Base-by-base conservation (phyloP, 805 yeast species). In the Saccharomycopsis guyanensis region DNA sequence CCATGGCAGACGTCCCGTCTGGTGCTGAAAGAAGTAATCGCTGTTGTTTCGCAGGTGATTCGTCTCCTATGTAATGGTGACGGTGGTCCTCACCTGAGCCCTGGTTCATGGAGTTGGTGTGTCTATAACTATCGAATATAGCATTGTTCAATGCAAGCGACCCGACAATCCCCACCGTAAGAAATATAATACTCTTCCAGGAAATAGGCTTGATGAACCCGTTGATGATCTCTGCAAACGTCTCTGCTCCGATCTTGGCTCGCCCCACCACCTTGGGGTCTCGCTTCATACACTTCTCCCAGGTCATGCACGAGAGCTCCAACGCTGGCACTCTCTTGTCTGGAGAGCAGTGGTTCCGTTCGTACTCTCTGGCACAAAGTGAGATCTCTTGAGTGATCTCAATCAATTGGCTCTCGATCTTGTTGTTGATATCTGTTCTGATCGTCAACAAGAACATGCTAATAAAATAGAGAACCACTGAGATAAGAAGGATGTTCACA, bases 251-350 rank as follows among this genome's bases (percentile, higher is more conserved):
- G 46, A 87, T 72, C 50, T 71, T 72, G 1, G 91, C 84, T 41
- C 78, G 72, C 3, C 86, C 89, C 10, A 80, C 71, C 1, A 62
- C 63, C 3, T 74, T 72, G 7, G 95, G 89, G 52, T 86, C 91
- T 41, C 80, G 66, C 55, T 80, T 76, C 88, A 86, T 86, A 61
- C 98, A 93, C 47, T 72, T 73, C 51, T 76, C 82, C 93, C 95
- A 86, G 31, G 69, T 70, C 31, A 72, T 67, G 62, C 98, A 91
- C 12, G 75, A 66, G 1, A 64, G 62, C 55, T 82, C 93, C 15
- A 87, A 61, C 0, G 86, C 88, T 0, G 95, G 96, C 0, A 80
- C 89, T 12, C 91, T 66, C 39, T 57, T 55, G 2, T 69, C 78
- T 3, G 76, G 75, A 1, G 75, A 70, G 59, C 98, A 91, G 53